Base-by-base conservation (phyloP, 1,139 yeast species). In the Saccharomyces hybrid region DNA sequence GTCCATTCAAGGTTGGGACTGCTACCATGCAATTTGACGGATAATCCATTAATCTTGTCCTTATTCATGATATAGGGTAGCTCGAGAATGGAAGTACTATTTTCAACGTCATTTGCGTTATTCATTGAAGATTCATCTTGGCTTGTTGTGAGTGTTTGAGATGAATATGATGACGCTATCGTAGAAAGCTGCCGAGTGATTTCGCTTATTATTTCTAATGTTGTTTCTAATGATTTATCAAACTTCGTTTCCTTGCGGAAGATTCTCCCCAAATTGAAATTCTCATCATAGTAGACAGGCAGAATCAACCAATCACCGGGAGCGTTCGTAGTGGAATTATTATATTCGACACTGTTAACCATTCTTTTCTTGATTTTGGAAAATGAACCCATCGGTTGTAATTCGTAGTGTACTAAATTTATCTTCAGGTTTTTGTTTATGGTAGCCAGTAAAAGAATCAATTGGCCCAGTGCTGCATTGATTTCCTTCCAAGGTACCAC, bases 381-480 rank as follows among this genome's bases (percentile, higher is more conserved):
- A 58, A 82, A 84, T 0, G 96, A 86, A 0, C 97, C 98, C 78
- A 88, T 75, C 0, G 98, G 97, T 25, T 84, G 79, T 25, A 91
- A 70, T 57, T 79, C 80, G 68, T 87, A 91, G 5, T 81, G 81
- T 0, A 73, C 72, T 6, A 89, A 68, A 44, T 77, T 75, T 29
- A 87, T 70, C 16, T 80, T 75, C 44, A 90, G 74, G 55, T 86
- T 75, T 28, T 80, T 76, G 2, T 80, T 72, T 3, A 91, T 76
- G 4, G 95, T 88, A 0, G 84, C 78, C 46, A 91, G 69, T 25
- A 91, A 70, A 19, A 90, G 70, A 3, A 88, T 79, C 2, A 91
- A 74, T 63, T 91, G 96, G 0, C 99, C 99, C 68, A 93, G 73
- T 0, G 96, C 98, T 1, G 95, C 95, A 67, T 91, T 93, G 46